These are phyloP conservation scores for Acanthamoeba royreba DNA, from an alignment of 208 protist genomes.

Conservation along the genomic window DNA sequence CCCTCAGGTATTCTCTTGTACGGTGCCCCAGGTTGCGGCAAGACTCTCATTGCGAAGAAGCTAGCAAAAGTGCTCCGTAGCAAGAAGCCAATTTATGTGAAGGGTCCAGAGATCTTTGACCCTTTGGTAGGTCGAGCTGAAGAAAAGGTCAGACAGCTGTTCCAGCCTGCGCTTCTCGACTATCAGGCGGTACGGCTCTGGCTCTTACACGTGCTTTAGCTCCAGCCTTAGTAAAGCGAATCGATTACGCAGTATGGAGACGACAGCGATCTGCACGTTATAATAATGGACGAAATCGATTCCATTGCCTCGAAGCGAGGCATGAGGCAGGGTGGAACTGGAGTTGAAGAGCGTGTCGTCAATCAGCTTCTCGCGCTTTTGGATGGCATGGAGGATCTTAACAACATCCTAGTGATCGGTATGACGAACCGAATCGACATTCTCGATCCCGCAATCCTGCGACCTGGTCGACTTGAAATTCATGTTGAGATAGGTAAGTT, in stretches of 20 bases:
- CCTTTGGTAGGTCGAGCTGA: conserved; percentile 95
- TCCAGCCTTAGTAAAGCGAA: conserved; percentile 88
- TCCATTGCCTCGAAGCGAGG: conserved; percentile 92
- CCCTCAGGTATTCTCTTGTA: not conserved
- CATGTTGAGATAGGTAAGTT: conserved; percentile 94
- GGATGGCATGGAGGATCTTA: conserved; percentile 99
- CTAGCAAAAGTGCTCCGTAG: conserved; percentile 85
- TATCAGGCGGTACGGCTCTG: conserved; percentile 89
- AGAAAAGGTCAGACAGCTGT: conserved; percentile 86
- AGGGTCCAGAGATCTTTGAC: conserved; percentile 86
- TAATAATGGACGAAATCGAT: conserved; percentile 99
- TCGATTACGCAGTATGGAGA: conserved; percentile 88
- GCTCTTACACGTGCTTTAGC: too few relatives aligned
- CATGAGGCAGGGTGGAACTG: conserved; percentile 83
- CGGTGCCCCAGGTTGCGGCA: conserved; percentile 8
- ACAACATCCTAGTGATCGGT: conserved; percentile 98
- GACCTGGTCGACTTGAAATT: conserved; percentile 96
- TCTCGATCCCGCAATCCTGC: conserved; percentile 96
- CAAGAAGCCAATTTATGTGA: conserved; percentile 90
- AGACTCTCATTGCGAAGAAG: not conserved
- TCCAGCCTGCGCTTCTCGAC: conserved; percentile 86
- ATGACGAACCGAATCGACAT: conserved; percentile 99
- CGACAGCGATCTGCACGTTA: conserved; percentile 95
- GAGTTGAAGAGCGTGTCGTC: conserved; percentile 94
- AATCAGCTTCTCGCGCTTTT: conserved; percentile 99